Conservation (phyloP, 2,329 filamentous ascomycete genomes). For the Phaeophleospora eucalypticola region DNA sequence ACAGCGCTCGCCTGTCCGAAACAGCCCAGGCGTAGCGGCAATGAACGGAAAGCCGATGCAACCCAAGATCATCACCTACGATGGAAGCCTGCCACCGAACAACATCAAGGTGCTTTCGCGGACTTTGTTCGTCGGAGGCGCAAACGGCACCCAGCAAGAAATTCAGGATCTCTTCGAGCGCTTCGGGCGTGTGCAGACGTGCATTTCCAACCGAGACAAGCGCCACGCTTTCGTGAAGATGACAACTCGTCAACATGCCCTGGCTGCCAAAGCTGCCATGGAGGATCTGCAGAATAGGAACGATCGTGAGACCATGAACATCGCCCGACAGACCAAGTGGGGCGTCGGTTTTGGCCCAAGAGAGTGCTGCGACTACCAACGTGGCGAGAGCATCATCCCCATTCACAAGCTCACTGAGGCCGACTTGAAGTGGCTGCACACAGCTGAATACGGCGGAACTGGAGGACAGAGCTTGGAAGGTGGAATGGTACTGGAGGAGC, state of each 20-base stretch:
- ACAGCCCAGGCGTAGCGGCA: constrained; percentile 55
- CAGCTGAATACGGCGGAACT: constrained; percentile 86
- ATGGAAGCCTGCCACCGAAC: constrained; percentile 67
- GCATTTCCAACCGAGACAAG: constrained; percentile 97
- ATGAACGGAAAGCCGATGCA: constrained; percentile 39
- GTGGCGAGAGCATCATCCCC: constrained; percentile 87
- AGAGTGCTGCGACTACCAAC: constrained; percentile 94
- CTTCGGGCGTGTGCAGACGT: constrained; percentile 88
- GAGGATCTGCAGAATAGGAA: constrained; percentile 83
- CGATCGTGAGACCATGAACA: constrained; percentile 66
- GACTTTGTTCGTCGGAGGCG: constrained; percentile 93
- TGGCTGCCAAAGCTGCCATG: constrained; percentile 80
- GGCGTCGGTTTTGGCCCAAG: constrained; percentile 94
- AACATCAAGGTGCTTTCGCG: constrained; percentile 90
- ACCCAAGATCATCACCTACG: constrained; percentile 76
- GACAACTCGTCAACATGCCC: constrained; percentile 81
- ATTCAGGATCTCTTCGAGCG: constrained; percentile 74
- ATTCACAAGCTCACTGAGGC: constrained; percentile 91
- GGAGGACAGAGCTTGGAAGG: constrained; percentile 75
- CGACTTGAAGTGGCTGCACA: constrained; percentile 95
- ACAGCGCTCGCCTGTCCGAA: constrained; percentile 73
- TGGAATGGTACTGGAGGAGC: constrained; percentile 90
- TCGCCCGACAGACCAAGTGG: constrained; percentile 75
- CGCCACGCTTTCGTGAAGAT: constrained; percentile 99
- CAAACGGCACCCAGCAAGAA: constrained; percentile 73